Evolutionary conservation across 768 basidiomycete genomes (phyloP).

Genomic region (Tulasnella sp.): DNA sequence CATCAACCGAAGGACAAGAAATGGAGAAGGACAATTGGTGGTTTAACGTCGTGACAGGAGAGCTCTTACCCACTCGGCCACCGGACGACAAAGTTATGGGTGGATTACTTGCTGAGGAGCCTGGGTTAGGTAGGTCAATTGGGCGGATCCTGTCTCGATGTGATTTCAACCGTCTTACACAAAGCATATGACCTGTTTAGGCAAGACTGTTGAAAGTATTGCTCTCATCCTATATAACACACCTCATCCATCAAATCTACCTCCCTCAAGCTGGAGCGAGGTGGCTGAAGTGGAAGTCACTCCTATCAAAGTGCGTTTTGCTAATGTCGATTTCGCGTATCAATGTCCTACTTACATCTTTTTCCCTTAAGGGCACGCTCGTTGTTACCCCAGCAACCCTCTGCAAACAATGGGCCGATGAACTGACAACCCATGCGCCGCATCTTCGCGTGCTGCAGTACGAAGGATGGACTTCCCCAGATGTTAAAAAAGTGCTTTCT

Average conservation of each 20-base stretch:
- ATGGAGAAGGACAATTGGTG: slow-evolving; percentile 42
- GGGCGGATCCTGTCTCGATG: not conserved
- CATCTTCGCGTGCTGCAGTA: slow-evolving; percentile 73
- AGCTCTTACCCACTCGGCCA: slow-evolving; percentile 38
- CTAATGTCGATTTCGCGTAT: too few relatives aligned
- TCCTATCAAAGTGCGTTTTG: slow-evolving; percentile 57
- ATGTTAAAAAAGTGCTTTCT: slow-evolving; percentile 26
- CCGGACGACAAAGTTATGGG: slow-evolving; percentile 44
- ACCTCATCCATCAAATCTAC: slow-evolving; percentile 51
- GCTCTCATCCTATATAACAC: slow-evolving; percentile 74
- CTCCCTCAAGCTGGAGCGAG: slow-evolving; percentile 51
- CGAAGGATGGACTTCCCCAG: slow-evolving; percentile 58
- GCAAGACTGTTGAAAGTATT: slow-evolving; percentile 86
- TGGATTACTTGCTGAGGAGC: slow-evolving; percentile 86
- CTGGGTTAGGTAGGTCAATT: slow-evolving; percentile 49
- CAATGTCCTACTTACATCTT: not conserved
- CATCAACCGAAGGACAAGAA: not conserved
- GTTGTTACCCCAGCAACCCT: slow-evolving; percentile 81
- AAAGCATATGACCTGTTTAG: slow-evolving; percentile 37
- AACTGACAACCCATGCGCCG: slow-evolving; percentile 71
- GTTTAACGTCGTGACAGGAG: slow-evolving; percentile 58
- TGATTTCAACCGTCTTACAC: not conserved
- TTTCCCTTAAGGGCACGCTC: slow-evolving; percentile 56
- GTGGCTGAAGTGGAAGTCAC: slow-evolving; percentile 57
- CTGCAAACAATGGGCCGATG: slow-evolving; percentile 80